A percentile compares a stretch with the other conserved stretches of the same genome.
Evolutionary conservation across 345 rosid species (phyloP).

Genomic region (Combretum micranthum): DNA sequence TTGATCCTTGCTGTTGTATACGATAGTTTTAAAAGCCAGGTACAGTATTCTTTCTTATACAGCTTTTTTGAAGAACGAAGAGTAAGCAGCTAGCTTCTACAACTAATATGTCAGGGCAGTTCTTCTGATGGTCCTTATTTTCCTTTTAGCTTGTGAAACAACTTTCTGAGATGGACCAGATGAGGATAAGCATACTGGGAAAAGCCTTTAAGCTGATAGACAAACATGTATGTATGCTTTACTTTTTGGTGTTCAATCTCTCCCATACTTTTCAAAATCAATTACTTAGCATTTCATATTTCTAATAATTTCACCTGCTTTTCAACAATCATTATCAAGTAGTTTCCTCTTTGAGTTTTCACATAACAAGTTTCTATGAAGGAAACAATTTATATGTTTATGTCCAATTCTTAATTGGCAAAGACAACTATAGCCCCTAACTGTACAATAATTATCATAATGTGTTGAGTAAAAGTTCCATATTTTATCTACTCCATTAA

Average conservation of each 20-base stretch:
- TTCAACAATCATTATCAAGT: too few species aligned
- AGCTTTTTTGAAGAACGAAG: too few species aligned
- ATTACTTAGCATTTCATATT: conserved; percentile 2
- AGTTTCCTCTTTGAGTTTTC: too few species aligned
- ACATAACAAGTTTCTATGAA: too few species aligned
- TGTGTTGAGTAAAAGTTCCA: too few species aligned
- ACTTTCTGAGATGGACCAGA: conserved; percentile 67
- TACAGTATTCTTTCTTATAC: conserved; percentile 18
- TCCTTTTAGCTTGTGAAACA: conserved; percentile 77
- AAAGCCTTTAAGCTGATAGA: conserved; percentile 86
- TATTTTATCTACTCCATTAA: too few species aligned
- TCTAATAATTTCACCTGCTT: not conserved
- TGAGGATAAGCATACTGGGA: conserved; percentile 53
- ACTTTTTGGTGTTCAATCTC: conserved; percentile 8
- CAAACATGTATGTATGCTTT: conserved; percentile 46
- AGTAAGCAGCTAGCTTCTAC: too few species aligned
- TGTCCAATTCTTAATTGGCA: too few species aligned
- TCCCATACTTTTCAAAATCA: conserved; percentile 10
- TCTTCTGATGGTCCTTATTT: not conserved
- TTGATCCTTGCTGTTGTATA: conserved; percentile 97
- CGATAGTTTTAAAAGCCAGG: conserved; percentile 95
- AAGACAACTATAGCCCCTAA: too few species aligned
- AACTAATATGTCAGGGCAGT: not conserved
- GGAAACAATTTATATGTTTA: too few species aligned
- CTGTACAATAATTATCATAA: too few species aligned